Percentiles rank a stretch among this genome's conserved stretches.
Evolutionary conservation across 768 basidiomycete species (phyloP).

Genomic region (Chlorophyllum brunneum): DNA sequence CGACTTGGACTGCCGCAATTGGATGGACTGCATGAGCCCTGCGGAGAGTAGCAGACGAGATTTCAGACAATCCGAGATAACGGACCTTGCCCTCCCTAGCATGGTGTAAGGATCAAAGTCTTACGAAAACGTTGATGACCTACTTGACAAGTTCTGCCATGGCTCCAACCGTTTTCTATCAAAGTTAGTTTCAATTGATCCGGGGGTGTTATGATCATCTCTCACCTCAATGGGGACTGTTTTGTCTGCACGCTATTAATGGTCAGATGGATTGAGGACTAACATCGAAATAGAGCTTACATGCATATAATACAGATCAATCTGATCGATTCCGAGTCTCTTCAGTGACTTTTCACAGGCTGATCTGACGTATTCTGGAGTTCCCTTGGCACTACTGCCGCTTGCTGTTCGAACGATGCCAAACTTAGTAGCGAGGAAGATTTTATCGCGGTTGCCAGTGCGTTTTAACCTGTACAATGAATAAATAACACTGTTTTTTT

Average conservation of each 20-base stretch:
- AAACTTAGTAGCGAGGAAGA: slow-evolving; percentile 63
- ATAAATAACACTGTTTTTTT: not conserved
- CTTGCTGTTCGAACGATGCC: slow-evolving; percentile 18
- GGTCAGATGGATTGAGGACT: not conserved
- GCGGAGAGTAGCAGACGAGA: slow-evolving; percentile 40
- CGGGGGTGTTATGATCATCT: not conserved
- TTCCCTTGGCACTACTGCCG: slow-evolving; percentile 20
- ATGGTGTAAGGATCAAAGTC: no score
- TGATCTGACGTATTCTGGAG: slow-evolving; percentile 34
- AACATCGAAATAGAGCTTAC: slow-evolving; percentile 17
- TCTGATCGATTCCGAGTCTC: slow-evolving; percentile 33
- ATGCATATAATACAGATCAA: slow-evolving; percentile 49
- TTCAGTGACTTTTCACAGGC: slow-evolving; percentile 36
- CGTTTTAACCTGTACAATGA: slow-evolving; percentile 38
- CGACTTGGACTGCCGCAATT: slow-evolving; percentile 45
- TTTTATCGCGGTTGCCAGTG: slow-evolving; percentile 47
- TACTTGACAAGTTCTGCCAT: slow-evolving; percentile 47
- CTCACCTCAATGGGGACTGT: slow-evolving; percentile 44
- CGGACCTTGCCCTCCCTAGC: slow-evolving; percentile 41
- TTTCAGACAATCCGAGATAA: slow-evolving; percentile 52
- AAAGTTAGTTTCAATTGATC: not conserved
- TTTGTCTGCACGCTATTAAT: slow-evolving; percentile 32
- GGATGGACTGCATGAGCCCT: slow-evolving; percentile 49
- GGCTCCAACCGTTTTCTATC: slow-evolving; percentile 35
- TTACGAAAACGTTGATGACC: slow-evolving; percentile 35